Evolutionary conservation across 2,329 filamentous ascomycete genomes (phyloP).

Genomic region (Botrytis sinoallii): DNA sequence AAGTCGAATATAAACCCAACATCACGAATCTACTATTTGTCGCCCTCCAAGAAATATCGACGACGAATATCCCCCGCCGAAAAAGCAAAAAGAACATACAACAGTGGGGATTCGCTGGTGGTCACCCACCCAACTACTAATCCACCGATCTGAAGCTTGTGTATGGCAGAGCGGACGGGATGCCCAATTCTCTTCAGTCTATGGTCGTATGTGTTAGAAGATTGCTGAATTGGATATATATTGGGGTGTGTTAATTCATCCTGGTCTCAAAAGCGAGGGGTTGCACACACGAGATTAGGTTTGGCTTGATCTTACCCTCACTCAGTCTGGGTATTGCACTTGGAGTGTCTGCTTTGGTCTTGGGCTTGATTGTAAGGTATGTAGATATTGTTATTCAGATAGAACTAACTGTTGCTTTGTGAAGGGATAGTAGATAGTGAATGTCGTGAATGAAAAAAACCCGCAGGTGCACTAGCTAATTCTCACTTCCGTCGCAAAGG

Average conservation of each 20-base stretch:
- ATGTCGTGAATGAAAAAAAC: no score
- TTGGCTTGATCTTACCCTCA: neutral
- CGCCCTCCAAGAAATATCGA: neutral
- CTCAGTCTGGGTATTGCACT: neutral
- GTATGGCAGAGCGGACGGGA: conserved; percentile 5
- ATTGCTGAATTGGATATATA: rapidly evolving
- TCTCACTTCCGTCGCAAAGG: neutral
- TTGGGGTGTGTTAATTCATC: neutral
- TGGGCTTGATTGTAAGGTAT: neutral
- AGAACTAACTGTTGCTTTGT: neutral
- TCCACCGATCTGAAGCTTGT: conserved; percentile 15
- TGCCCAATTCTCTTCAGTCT: conserved; percentile 13
- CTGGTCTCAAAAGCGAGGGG: neutral
- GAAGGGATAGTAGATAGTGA: neutral
- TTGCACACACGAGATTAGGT: neutral
- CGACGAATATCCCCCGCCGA: neutral
- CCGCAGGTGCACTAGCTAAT: neutral
- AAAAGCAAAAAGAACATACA: neutral
- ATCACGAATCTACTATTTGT: neutral
- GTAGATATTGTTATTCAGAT: neutral
- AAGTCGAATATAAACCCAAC: no score
- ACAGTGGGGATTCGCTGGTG: conserved; percentile 15
- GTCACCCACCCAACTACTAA: conserved; percentile 18
- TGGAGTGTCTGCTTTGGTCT: neutral
- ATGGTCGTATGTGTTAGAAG: neutral